Conservation (phyloP, 805 yeast species). For the Pichia nakasei region DNA sequence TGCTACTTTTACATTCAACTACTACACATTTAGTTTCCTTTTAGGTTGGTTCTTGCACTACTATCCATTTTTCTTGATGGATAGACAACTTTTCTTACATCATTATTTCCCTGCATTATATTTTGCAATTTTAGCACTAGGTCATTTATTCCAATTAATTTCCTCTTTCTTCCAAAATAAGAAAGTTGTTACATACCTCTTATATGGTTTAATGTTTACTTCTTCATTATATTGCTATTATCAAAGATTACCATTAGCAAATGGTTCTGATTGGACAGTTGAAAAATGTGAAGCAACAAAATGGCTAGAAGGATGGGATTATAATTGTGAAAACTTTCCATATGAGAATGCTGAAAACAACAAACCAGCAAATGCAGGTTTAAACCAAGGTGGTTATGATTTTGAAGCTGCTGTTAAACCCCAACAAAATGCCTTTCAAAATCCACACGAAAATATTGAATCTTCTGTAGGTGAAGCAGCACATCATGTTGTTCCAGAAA, state of each 20-base stretch:
- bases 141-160: conserved; percentile 26
- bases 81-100: conserved; percentile 85
- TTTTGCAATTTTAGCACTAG: conserved; percentile 40
- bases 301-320: conserved; percentile 73
- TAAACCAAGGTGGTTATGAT: conserved; percentile 9
- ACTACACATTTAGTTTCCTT: conserved; percentile 51
- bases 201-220: conserved; percentile 41
- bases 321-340: conserved; percentile 59
- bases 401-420: conserved; percentile 15
- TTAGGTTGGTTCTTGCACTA: conserved; percentile 69
- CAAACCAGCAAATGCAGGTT: conserved; percentile 6
- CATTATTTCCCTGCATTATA: conserved; percentile 91
- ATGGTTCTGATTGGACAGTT: conserved; percentile 76
- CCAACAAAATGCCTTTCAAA: conserved; percentile 2
- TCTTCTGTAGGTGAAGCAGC: background rate
- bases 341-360: conserved; percentile 11
- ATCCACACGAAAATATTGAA: background rate
- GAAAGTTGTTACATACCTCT: conserved; percentile 35
- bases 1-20: conserved; percentile 54
- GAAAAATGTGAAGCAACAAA: conserved; percentile 53
- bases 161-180: conserved; percentile 27
- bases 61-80: conserved; percentile 77
- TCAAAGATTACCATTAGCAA: conserved; percentile 62
- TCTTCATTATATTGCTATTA: conserved; percentile 47
- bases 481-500: background rate